Evolutionary conservation across 257 asterid genomes (phyloP).

Genomic region (Primulina eburnea): DNA sequence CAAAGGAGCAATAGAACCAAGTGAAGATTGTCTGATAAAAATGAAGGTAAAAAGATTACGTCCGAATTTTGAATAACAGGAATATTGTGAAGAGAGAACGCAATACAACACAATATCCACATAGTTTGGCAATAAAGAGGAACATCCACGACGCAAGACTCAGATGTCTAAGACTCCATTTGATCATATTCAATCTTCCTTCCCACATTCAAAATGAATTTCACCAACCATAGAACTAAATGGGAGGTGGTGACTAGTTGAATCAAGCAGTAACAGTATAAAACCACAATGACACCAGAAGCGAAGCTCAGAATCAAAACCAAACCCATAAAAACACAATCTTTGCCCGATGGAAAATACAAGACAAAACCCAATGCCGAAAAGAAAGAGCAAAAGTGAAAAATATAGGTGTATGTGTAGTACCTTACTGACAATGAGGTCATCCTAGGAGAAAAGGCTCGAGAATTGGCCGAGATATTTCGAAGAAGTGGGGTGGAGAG

Average conservation of each 20-base stretch:
- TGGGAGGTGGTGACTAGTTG: background rate
- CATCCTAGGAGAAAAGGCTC: slow-evolving; percentile 26
- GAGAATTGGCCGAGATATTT: slow-evolving; percentile 18
- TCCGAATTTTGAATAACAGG: background rate
- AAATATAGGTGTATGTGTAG: background rate
- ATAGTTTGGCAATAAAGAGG: background rate
- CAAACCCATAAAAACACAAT: background rate
- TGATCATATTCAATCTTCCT: too few species aligned
- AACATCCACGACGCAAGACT: too few species aligned
- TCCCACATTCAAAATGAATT: too few species aligned
- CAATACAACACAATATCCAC: background rate
- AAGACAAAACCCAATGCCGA: background rate
- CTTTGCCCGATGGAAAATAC: background rate
- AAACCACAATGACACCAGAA: background rate
- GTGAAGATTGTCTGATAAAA: slow-evolving; percentile 36
- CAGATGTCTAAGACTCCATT: too few species aligned
- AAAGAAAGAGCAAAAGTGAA: background rate
- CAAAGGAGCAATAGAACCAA: slow-evolving; percentile 64
- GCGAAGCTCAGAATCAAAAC: background rate
- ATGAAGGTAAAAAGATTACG: background rate
- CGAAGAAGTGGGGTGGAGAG: background rate
- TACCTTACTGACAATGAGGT: slow-evolving; percentile 28
- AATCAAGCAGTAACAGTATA: too few species aligned
- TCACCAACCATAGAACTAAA: too few species aligned
- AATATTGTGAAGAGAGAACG: background rate